Evolutionary conservation across 345 rosid species (phyloP), one percentile per base, ranked within the genome.

Genomic region (Lepidium didymum): DNA sequence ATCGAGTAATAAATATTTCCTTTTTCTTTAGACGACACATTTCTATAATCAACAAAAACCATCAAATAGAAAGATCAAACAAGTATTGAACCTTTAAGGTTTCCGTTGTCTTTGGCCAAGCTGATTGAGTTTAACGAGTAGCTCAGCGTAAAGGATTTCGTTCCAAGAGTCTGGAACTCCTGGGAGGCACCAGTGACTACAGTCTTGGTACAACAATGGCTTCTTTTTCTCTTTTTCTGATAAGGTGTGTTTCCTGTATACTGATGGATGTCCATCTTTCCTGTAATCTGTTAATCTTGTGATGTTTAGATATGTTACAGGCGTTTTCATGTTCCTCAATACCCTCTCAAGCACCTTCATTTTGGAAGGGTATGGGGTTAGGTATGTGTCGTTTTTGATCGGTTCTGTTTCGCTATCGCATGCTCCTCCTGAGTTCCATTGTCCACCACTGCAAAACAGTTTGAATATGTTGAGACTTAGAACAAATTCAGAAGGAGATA

Each of bases 371-470:
- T 95, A 95, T 16, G 81, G 77, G 0, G 68, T 68, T 33, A 95
- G 73, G 72, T 87, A 91, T 1, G 90, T 87, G 21, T 72, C 82
- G 51, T 91, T 89, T 81, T 75, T 84, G 80, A 95, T 95, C 8
- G 96, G 99, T 68, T 85, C 89, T 1, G 83, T 84, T 80, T 95
- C 96, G 6, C 81, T 80, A 43, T 95, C 92, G 56, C 99, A 95
- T 33, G 85, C 89, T 55, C 99, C 97, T 1, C 99, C 97, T 0
- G 99, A 89, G 80, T 95, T 95, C 99, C 99, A 95, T 62, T 91
- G 97, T n/a, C 99, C 99, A 3, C 97, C 99, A 7, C 99, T 93
- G 79, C 68, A 81, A 10, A 69, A 14, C 46, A 47, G 40, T 46
- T 21, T 10, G 0, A 16, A 1, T 35, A 10, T 35, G 23, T 60